Conservation (phyloP, 352 stramenopile species). For the Bremia lactucae region DNA sequence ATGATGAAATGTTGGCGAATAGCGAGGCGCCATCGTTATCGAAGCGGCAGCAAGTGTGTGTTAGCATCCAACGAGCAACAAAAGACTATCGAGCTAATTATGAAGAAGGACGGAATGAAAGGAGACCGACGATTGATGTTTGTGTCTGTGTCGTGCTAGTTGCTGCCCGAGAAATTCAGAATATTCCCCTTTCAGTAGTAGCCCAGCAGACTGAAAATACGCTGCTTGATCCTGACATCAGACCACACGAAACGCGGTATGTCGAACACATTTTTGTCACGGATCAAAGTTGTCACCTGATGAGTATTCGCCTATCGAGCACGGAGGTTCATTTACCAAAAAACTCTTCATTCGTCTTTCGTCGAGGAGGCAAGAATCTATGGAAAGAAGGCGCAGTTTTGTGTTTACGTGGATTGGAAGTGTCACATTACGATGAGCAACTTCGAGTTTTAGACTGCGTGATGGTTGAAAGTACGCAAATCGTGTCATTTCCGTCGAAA, state of each 20-base stretch:
- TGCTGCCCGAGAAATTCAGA: conserved; percentile 19
- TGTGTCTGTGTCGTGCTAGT: conserved; percentile 41
- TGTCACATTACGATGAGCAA: conserved; percentile 56
- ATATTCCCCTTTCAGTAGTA: conserved; percentile 8
- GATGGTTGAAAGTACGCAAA: conserved; percentile 40
- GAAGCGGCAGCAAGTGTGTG: conserved; percentile 4
- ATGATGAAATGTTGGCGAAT: conserved; percentile 1
- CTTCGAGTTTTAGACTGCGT: conserved; percentile 44
- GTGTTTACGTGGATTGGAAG: conserved; percentile 41
- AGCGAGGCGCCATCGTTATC: not conserved
- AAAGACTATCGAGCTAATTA: conserved; percentile 16
- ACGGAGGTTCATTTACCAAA: conserved; percentile 19
- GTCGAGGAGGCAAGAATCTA: conserved; percentile 31
- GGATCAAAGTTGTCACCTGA: conserved; percentile 32
- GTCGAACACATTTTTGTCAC: conserved; percentile 51
- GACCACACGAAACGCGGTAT: conserved; percentile 22
- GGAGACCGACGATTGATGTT: conserved; percentile 27
- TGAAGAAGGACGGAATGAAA: conserved; percentile 20
- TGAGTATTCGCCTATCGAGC: conserved; percentile 41
- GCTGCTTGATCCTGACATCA: conserved; percentile 17
- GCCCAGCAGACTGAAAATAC: conserved; percentile 14
- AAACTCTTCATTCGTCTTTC: conserved; percentile 29
- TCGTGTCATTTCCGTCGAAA: conserved; percentile 46
- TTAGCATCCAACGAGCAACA: conserved; percentile 21
- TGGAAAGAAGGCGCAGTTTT: conserved; percentile 47